Conservation (phyloP, 106 monocot genomes). For the Vanilla planifolia region DNA sequence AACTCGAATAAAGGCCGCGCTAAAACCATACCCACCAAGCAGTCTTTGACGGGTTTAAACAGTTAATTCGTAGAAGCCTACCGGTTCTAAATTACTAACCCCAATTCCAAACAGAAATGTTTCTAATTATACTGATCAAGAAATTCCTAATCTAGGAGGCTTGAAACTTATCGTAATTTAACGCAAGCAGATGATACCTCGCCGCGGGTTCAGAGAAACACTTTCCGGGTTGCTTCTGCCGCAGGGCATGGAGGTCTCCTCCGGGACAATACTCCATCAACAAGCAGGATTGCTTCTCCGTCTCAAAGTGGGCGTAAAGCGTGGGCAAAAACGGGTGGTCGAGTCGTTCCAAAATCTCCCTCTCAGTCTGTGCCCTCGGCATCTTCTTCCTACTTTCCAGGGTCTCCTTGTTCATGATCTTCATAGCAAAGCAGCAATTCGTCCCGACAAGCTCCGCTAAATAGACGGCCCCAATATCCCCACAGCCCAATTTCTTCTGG, state of each 20-base stretch:
- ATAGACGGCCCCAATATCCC: slow-evolving; percentile 29
- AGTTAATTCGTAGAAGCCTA: neutral
- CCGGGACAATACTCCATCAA: slow-evolving; percentile 29
- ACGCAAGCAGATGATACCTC: slow-evolving; percentile 7
- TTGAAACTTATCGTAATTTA: neutral
- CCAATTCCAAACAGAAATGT: neutral
- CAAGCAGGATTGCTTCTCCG: slow-evolving; percentile 22
- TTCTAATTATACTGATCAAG: neutral
- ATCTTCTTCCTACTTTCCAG: slow-evolving; percentile 21
- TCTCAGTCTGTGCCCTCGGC: slow-evolving; percentile 22
- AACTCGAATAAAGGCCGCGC: no score
- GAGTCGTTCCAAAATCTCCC: slow-evolving; percentile 19
- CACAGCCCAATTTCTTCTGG: slow-evolving; percentile 23
- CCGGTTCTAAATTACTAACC: neutral
- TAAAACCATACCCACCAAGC: no score
- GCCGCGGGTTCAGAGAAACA: slow-evolving; percentile 18
- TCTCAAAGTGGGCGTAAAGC: slow-evolving; percentile 24
- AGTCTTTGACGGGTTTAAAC: no score
- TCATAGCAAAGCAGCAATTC: slow-evolving; percentile 17
- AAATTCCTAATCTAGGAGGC: neutral
- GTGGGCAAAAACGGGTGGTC: slow-evolving; percentile 25
- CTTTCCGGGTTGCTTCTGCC: slow-evolving; percentile 21
- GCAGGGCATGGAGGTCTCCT: slow-evolving; percentile 17
- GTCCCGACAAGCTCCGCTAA: slow-evolving; percentile 21
- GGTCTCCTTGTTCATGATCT: slow-evolving; percentile 22